Evolutionary conservation across 805 yeast species (phyloP), one percentile per base, ranked within the genome.

Genomic region (Wickerhamomyces rabaulensis): DNA sequence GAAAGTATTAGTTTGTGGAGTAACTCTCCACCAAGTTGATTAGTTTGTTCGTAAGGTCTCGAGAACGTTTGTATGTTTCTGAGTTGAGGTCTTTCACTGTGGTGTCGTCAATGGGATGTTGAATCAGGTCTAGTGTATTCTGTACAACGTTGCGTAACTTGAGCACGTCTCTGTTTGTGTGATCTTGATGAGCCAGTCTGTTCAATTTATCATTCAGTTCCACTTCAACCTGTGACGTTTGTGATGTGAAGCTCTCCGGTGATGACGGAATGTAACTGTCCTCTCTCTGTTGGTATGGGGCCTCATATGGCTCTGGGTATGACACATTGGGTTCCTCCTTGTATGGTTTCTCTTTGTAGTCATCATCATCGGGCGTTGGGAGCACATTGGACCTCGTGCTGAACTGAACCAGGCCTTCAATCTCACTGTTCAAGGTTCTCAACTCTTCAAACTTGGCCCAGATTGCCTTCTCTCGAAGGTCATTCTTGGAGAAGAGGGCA

Each of bases 321-420:
- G n/a, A 9, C 7, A 25, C 31, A n/a, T 40, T 40, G 15, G 15
- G 7, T 20, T 40, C 38, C 4, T 41, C 44, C 3, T 25, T 35
- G 31, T 20, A 22, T 33, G 17, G 36, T 33, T 33, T 33, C 10
- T 15, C 25, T 12, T 38, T 41, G 17, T 37, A 40, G 21, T 45
- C 40, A 8, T 52, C 54, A 21, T 52, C 59, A 4, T 48, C 42
- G 1, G 61, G 60, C 0, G 59, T 57, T 4, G 58, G 61, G 6
- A 54, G 43, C 9, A 36, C 9, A 10, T 12, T 19, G 9, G n/a
- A 8, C n/a, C 10, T 31, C 25, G 19, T 17, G 21, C 19, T 31
- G 15, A 9, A 10, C 3, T 33, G 23, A 9, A 39, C 10, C 13
- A 39, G 16, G 7, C 16, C 17, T 3, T 40, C 12, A 9, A 40